These are phyloP conservation scores for Teratosphaeria destructans DNA, from an alignment of 2,329 filamentous ascomycete genomes.

Conservation along the genomic window DNA sequence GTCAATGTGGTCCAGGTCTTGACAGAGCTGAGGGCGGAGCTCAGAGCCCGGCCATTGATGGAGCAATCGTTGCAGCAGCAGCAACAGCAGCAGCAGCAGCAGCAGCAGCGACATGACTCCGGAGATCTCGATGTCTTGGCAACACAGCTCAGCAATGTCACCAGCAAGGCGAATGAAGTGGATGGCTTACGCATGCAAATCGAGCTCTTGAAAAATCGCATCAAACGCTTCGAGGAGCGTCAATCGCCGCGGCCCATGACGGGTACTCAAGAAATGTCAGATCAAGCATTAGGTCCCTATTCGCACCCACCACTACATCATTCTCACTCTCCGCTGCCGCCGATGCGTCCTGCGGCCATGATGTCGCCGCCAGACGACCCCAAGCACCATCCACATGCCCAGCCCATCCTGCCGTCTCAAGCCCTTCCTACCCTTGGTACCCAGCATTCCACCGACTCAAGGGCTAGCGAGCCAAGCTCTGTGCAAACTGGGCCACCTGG, in stretches of 20 bases:
- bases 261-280: background rate
- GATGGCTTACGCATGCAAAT: slow-evolving; percentile 38
- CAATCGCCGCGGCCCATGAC: slow-evolving; percentile 3
- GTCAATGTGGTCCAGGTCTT: slow-evolving; percentile 23
- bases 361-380: slow-evolving; percentile 10
- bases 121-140: slow-evolving; percentile 36
- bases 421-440: slow-evolving; percentile 4
- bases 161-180: slow-evolving; percentile 36
- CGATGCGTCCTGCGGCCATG: slow-evolving; percentile 16
- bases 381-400: slow-evolving; percentile 9
- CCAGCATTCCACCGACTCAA: slow-evolving; percentile 9
- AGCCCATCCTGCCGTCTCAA: slow-evolving; percentile 1
- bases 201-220: slow-evolving; percentile 38
- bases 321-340: slow-evolving; percentile 14
- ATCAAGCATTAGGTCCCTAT: slow-evolving; percentile 1
- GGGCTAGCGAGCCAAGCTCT: slow-evolving; percentile 4
- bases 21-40: slow-evolving; percentile 27
- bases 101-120: slow-evolving; percentile 16
- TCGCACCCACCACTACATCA: slow-evolving; percentile 5
- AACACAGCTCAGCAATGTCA: slow-evolving; percentile 29
- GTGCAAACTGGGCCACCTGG: slow-evolving; percentile 2
- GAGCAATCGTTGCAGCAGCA: slow-evolving; percentile 6
- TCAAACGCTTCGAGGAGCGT: slow-evolving; percentile 26
- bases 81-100: background rate
- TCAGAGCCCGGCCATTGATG: slow-evolving; percentile 13